Conservation (phyloP, 108 stramenopile genomes). For the Hondaea fermentalgiana region DNA sequence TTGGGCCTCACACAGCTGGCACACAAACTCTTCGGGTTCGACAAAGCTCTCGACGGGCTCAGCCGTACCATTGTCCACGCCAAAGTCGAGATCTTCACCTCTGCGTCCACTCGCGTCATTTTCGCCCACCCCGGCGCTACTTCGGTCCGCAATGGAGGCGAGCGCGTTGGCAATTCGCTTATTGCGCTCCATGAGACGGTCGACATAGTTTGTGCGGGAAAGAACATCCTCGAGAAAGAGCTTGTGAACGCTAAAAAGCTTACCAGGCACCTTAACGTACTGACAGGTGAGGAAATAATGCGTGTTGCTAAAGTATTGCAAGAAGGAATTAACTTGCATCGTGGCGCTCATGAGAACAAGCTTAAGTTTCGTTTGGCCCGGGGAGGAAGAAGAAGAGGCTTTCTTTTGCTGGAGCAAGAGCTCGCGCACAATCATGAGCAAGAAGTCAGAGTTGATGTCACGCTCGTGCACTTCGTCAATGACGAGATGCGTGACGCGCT, state of each 20-base stretch:
- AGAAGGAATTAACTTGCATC: constrained; percentile 65
- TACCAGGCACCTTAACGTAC: constrained; percentile 23
- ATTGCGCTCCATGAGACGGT: constrained; percentile 13
- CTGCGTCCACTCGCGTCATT: too few relatives aligned
- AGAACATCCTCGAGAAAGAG: constrained; percentile 68
- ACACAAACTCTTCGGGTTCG: not conserved
- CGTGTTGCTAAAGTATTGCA: constrained; percentile 57
- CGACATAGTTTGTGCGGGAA: constrained; percentile 51
- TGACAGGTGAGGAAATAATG: not conserved
- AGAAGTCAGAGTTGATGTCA: constrained; percentile 62
- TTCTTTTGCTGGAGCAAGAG: constrained; percentile 24
- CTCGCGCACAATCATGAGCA: constrained; percentile 47
- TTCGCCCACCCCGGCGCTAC: not conserved
- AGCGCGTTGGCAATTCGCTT: not conserved
- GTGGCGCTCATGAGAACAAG: constrained; percentile 78
- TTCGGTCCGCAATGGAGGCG: not conserved
- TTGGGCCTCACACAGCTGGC: not conserved
- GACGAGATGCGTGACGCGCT: constrained; percentile 60
- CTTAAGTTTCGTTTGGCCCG: not conserved
- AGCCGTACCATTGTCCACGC: not conserved
- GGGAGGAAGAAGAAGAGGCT: not conserved
- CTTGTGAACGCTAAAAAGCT: constrained; percentile 57
- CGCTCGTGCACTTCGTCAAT: constrained; percentile 71
- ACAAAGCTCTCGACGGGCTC: too few relatives aligned
- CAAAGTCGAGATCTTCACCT: not conserved